Conservation (phyloP, 2,329 filamentous ascomycete genomes). For the Clonostachys solani region DNA sequence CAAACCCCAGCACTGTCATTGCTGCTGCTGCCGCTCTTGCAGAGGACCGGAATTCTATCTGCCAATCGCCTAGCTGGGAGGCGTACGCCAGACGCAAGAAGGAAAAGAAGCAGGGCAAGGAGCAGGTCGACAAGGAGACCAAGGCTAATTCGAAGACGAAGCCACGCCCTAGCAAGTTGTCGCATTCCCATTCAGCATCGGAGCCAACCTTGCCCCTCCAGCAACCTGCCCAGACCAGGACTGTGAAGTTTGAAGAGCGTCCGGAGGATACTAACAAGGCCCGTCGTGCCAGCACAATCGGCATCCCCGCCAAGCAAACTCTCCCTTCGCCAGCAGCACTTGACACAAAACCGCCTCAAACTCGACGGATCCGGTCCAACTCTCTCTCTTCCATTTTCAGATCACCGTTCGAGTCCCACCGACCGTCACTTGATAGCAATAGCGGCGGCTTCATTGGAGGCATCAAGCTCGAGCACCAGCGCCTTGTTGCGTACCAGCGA, state of each 20-base stretch:
- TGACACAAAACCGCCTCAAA: conserved; percentile 7
- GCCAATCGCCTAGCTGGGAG: conserved; percentile 60
- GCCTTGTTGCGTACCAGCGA: conserved; percentile 22
- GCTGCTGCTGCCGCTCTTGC: conserved; percentile 4
- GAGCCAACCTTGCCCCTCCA: not conserved
- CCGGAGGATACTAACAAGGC: not conserved
- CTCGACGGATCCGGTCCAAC: conserved; percentile 23
- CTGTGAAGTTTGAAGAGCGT: too few species aligned
- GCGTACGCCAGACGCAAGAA: conserved; percentile 48
- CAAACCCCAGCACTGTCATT: not conserved
- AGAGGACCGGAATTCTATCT: conserved; percentile 34
- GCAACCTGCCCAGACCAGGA: not conserved
- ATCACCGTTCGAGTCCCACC: conserved; percentile 24
- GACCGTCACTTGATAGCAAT: conserved; percentile 21
- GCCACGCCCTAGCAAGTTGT: conserved; percentile 10
- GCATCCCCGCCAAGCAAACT: not conserved
- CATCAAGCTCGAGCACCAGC: conserved; percentile 32
- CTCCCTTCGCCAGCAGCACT: not conserved
- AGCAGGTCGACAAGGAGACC: conserved; percentile 24
- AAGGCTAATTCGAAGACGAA: conserved; percentile 27
- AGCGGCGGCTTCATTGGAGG: conserved; percentile 31
- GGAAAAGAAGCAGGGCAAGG: conserved; percentile 40
- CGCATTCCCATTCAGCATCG: too few species aligned
- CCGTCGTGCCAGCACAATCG: not conserved
- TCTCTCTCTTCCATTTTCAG: conserved; percentile 28